Conservation (phyloP, 345 rosid species). For the Garcia nutans region DNA sequence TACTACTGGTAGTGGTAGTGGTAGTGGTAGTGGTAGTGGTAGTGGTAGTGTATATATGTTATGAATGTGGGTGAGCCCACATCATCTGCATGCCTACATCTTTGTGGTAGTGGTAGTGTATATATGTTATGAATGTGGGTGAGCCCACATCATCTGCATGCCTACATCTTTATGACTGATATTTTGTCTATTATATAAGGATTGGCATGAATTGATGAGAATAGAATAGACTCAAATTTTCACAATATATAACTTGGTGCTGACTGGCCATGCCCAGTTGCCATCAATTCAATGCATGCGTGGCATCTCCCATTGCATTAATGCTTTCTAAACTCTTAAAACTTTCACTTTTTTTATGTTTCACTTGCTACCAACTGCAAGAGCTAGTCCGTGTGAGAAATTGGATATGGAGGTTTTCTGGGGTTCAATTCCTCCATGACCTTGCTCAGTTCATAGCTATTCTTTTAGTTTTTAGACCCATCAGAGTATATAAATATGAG, state of each 20-base stretch:
- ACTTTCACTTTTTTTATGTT: background rate
- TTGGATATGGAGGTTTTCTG: background rate
- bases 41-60: too few relatives aligned
- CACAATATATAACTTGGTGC: background rate
- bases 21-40: too few relatives aligned
- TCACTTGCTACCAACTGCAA: background rate
- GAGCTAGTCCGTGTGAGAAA: too few relatives aligned
- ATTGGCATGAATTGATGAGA: too few relatives aligned
- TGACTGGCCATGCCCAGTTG: background rate
- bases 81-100: too few relatives aligned
- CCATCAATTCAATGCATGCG: constrained; percentile 10
- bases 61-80: too few relatives aligned
- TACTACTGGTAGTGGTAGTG: too few relatives aligned
- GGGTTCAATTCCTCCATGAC: background rate
- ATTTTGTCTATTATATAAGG: background rate
- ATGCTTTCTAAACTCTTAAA: background rate
- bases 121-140: background rate
- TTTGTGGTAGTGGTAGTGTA: too few relatives aligned
- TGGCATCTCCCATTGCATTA: background rate
- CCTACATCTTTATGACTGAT: constrained; percentile 4
- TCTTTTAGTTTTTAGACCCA: too few relatives aligned
- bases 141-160: background rate
- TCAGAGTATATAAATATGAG: too few relatives aligned
- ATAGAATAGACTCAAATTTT: background rate
- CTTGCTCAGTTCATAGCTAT: too few relatives aligned